phyloP scores from a whole-genome alignment of 1,139 yeast species.

The Yamadazyma dushanensis region DNA sequence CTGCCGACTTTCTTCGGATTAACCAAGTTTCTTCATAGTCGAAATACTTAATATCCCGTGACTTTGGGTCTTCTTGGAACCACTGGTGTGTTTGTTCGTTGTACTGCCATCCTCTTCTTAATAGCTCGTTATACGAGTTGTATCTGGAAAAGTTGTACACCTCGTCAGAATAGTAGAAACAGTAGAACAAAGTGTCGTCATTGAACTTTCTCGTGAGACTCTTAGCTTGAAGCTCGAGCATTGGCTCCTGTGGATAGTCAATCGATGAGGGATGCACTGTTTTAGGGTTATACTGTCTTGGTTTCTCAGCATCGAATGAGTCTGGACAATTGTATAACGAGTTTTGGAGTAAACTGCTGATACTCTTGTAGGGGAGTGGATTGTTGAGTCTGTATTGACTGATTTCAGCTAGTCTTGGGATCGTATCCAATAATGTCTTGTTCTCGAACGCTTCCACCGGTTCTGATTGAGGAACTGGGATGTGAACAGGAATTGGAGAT shows the following conservation, averaged over 20 bases:
- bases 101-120: slow-evolving; percentile 84
- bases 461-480: slow-evolving; percentile 12
- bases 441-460: slow-evolving; percentile 14
- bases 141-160: slow-evolving; percentile 52
- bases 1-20: slow-evolving; percentile 66
- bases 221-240: slow-evolving; percentile 53
- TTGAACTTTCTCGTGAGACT: slow-evolving; percentile 71
- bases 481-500: slow-evolving; percentile 20
- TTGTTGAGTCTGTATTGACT: slow-evolving; percentile 36
- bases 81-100: slow-evolving; percentile 78
- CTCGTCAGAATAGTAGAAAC: slow-evolving; percentile 75
- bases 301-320: slow-evolving; percentile 85
- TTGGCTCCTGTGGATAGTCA: slow-evolving; percentile 90
- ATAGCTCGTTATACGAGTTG: slow-evolving; percentile 81
- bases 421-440: slow-evolving; percentile 31
- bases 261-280: slow-evolving; percentile 89
- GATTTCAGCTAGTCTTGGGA: slow-evolving; percentile 30
- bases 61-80: slow-evolving; percentile 61
- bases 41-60: slow-evolving; percentile 70
- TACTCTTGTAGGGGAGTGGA: slow-evolving; percentile 59
- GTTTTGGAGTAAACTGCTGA: slow-evolving; percentile 62
- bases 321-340: slow-evolving; percentile 91
- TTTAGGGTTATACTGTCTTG: slow-evolving; percentile 75
- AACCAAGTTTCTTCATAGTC: slow-evolving; percentile 92
- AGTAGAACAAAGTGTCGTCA: slow-evolving; percentile 85